Evolutionary conservation across 2,329 filamentous ascomycete genomes (phyloP).

Genomic region (Fusarium torulosum): DNA sequence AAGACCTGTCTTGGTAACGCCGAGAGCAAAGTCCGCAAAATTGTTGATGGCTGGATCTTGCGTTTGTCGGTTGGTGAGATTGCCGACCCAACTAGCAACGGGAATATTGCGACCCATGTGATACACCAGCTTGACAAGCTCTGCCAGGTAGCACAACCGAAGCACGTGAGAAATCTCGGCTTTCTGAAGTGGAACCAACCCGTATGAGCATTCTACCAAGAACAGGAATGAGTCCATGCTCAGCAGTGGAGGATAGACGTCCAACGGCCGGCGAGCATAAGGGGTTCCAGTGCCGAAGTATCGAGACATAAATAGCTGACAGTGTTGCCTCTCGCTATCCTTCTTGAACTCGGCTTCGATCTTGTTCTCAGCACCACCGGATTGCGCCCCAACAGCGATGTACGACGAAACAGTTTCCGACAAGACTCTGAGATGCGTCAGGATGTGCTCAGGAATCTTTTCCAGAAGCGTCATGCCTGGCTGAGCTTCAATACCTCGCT

Average conservation of each 20-base stretch:
- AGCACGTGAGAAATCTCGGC: slow-evolving; percentile 84
- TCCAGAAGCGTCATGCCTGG: slow-evolving; percentile 82
- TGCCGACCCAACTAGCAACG: slow-evolving; percentile 61
- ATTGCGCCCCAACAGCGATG: slow-evolving; percentile 79
- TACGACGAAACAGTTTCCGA: slow-evolving; percentile 91
- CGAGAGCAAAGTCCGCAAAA: slow-evolving; percentile 68
- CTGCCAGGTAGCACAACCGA: slow-evolving; percentile 88
- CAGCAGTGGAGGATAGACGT: slow-evolving; percentile 70
- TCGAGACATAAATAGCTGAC: slow-evolving; percentile 78
- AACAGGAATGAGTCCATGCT: slow-evolving; percentile 82
- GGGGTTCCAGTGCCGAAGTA: slow-evolving; percentile 60
- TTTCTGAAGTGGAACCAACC: slow-evolving; percentile 73
- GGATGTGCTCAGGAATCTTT: slow-evolving; percentile 83
- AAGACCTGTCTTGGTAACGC: slow-evolving; percentile 60
- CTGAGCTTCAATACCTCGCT: slow-evolving; percentile 83
- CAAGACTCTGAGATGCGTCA: slow-evolving; percentile 89
- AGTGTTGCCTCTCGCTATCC: slow-evolving; percentile 79
- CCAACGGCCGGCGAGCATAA: slow-evolving; percentile 57
- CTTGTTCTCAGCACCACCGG: slow-evolving; percentile 68
- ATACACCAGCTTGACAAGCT: slow-evolving; percentile 85
- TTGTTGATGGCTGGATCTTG: slow-evolving; percentile 63
- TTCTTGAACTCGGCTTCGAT: slow-evolving; percentile 75
- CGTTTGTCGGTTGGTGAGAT: slow-evolving; percentile 57
- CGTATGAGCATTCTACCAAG: slow-evolving; percentile 81
- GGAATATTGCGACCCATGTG: slow-evolving; percentile 69